Evolutionary conservation across 2,329 filamentous ascomycete genomes (phyloP).

Genomic region (Geosmithia morbida): DNA sequence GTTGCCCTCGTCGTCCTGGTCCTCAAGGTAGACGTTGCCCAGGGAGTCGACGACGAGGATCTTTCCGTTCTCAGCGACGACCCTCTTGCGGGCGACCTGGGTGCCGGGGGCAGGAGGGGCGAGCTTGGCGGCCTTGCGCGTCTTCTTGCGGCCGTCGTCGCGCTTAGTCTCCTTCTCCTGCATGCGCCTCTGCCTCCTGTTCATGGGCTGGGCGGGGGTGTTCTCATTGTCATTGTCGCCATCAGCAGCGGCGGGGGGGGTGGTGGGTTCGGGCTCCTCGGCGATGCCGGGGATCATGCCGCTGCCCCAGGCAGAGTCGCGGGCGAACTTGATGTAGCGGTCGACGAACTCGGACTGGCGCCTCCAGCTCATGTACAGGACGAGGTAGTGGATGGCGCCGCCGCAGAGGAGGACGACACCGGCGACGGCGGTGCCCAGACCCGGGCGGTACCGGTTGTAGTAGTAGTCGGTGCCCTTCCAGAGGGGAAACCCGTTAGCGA

Average conservation of each 20-base stretch:
- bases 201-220: slow-evolving; percentile 45
- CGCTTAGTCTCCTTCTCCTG: slow-evolving; percentile 76
- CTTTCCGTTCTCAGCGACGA: slow-evolving; percentile 91
- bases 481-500: slow-evolving; percentile 80
- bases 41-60: slow-evolving; percentile 81
- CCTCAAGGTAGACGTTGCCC: slow-evolving; percentile 91
- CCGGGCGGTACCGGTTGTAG: slow-evolving; percentile 86
- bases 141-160: slow-evolving; percentile 38
- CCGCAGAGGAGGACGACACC: slow-evolving; percentile 74
- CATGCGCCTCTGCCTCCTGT: slow-evolving; percentile 75
- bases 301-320: slow-evolving; percentile 80
- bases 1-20: slow-evolving; percentile 75
- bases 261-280: slow-evolving; percentile 9
- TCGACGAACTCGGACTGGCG: slow-evolving; percentile 84
- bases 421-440: slow-evolving; percentile 68
- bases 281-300: slow-evolving; percentile 41
- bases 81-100: slow-evolving; percentile 65
- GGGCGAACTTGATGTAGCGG: slow-evolving; percentile 79
- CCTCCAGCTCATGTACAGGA: slow-evolving; percentile 75
- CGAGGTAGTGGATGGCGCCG: slow-evolving; percentile 75
- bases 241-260: too few relatives aligned
- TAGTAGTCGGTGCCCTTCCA: slow-evolving; percentile 99
- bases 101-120: slow-evolving; percentile 30
- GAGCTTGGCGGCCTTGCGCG: slow-evolving; percentile 19
- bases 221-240: slow-evolving; percentile 38